Conservation (phyloP, 345 rosid species). For the Salix dunnii region DNA sequence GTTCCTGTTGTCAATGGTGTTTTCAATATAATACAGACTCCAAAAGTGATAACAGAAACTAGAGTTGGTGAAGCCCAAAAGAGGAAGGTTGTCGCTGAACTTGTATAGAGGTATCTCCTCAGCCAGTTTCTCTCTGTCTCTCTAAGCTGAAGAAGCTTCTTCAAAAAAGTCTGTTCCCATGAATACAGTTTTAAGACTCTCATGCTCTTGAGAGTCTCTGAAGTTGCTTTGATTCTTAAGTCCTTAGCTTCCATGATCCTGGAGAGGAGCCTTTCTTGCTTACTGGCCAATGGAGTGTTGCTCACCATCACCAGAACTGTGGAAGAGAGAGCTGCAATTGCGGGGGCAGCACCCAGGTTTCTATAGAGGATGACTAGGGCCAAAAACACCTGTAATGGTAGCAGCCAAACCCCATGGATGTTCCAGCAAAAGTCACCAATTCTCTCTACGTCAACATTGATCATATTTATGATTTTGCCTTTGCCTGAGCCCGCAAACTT, state of each 20-base stretch:
- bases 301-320: constrained; percentile 59
- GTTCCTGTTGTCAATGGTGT: constrained; percentile 39
- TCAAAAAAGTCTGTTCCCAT: constrained; percentile 45
- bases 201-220: constrained; percentile 59
- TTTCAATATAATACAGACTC: constrained; percentile 46
- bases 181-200: constrained; percentile 51
- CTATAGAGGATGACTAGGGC: constrained; percentile 48
- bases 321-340: constrained; percentile 48
- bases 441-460: constrained; percentile 62
- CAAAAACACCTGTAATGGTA: constrained; percentile 55
- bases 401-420: constrained; percentile 67
- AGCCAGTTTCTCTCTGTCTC: constrained; percentile 47
- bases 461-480: constrained; percentile 54
- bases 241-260: constrained; percentile 58
- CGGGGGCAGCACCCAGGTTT: constrained; percentile 58
- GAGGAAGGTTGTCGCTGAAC: constrained; percentile 57
- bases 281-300: constrained; percentile 59
- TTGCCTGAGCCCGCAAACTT: constrained; percentile 37
- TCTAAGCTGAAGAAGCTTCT: constrained; percentile 49
- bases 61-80: constrained; percentile 62
- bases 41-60: constrained; percentile 50
- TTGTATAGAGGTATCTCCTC: constrained; percentile 48
- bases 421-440: constrained; percentile 62
- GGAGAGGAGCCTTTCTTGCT: constrained; percentile 50
- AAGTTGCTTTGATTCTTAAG: constrained; percentile 40